Evolutionary conservation across 495 filamentous ascomycete genomes (phyloP).

Genomic region (Paragyromitra xinjiangensis): DNA sequence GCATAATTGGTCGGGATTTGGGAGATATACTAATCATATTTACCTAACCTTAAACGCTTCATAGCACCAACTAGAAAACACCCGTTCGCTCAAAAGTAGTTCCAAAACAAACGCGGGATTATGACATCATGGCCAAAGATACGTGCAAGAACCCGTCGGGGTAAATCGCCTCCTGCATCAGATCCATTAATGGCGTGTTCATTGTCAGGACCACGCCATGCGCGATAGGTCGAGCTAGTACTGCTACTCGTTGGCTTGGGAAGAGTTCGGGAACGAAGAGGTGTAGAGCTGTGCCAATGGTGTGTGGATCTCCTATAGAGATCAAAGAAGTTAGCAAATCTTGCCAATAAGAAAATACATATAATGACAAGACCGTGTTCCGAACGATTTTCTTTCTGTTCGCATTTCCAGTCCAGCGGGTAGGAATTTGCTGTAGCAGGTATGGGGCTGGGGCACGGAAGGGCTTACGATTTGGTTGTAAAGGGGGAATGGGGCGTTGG

Average conservation of each 20-base stretch:
- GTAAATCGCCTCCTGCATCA: conserved; percentile 82
- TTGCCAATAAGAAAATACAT: background rate
- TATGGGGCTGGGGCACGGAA: background rate
- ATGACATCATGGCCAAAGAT: conserved; percentile 77
- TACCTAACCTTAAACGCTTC: conserved; percentile 25
- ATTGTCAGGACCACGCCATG: conserved; percentile 90
- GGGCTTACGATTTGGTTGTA: conserved; percentile 53
- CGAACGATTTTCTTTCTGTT: background rate
- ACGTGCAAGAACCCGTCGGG: conserved; percentile 92
- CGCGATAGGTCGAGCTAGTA: conserved; percentile 89
- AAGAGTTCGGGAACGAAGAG: conserved; percentile 81
- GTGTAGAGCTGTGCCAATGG: conserved; percentile 82
- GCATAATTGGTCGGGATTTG: conserved; percentile 34
- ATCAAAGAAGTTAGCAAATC: conserved; percentile 24
- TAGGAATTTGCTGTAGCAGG: background rate
- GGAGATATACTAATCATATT: conserved; percentile 34
- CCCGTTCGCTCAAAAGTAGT: background rate
- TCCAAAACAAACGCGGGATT: conserved; percentile 1
- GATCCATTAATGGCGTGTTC: conserved; percentile 80
- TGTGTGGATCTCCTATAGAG: conserved; percentile 70
- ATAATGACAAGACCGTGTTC: too few species aligned
- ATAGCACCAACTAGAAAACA: background rate
- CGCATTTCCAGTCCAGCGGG: background rate
- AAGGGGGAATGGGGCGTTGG: conserved; percentile 60
- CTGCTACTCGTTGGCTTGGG: conserved; percentile 81